phyloP scores from a whole-genome alignment of 1,284 basidiomycete species.

The Leucoagaricus sp. region DNA sequence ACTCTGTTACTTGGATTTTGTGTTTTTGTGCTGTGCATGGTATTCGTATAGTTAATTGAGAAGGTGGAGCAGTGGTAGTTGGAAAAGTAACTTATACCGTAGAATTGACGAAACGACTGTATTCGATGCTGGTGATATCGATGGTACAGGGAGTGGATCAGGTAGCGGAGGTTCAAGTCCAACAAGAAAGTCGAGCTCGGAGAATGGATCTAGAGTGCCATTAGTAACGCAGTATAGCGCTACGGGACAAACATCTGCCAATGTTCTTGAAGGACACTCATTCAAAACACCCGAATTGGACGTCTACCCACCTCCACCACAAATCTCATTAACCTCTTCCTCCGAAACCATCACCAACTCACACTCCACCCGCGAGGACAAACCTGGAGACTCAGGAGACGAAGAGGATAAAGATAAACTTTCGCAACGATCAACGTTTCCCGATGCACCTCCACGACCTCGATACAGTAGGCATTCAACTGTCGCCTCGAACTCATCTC shows the following conservation, averaged over 20 bases:
- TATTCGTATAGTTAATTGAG: too few relatives aligned
- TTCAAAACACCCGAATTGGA: constrained; percentile 22
- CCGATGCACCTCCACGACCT: not conserved
- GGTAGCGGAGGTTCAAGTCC: constrained; percentile 1
- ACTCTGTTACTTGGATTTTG: too few relatives aligned
- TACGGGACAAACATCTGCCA: constrained; percentile 31
- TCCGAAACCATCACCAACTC: not conserved
- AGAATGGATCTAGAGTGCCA: constrained; percentile 13
- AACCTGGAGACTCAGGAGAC: not conserved
- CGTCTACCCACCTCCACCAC: constrained; percentile 14
- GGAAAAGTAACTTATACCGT: too few relatives aligned
- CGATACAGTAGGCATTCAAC: not conserved
- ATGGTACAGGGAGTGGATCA: constrained; percentile 11
- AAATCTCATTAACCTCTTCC: not conserved
- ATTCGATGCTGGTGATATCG: constrained; percentile 29
- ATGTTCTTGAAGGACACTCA: constrained; percentile 22
- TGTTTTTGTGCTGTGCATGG: too few relatives aligned
- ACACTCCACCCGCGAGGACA: not conserved
- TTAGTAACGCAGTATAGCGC: constrained; percentile 36
- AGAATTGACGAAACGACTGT: constrained; percentile 24
- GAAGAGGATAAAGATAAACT: not conserved
- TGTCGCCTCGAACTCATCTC: not conserved
- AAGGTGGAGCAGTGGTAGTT: too few relatives aligned
- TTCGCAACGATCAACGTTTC: not conserved
- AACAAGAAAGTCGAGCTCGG: constrained; percentile 2